These are phyloP conservation scores for Rhizomucor miehei DNA, from an alignment of 371 early-diverging fungal species.

Conservation along the genomic window DNA sequence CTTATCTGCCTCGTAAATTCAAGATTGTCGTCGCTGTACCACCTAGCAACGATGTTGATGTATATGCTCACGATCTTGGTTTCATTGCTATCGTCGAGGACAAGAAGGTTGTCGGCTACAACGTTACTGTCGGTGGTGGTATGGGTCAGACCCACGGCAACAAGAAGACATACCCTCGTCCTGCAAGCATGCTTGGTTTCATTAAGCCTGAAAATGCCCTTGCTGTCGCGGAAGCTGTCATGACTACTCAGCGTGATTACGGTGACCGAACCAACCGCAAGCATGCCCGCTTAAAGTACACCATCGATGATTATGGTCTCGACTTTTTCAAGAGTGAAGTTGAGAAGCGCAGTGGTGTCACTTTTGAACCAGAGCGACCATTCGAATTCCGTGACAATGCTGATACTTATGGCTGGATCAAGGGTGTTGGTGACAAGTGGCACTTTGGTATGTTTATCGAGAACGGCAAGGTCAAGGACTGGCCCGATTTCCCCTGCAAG, in stretches of 20 bases:
- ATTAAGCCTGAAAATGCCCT: constrained; percentile 76
- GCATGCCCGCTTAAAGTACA: constrained; percentile 96
- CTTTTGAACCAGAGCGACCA: constrained; percentile 58
- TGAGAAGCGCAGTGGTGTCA: constrained; percentile 74
- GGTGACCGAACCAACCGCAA: constrained; percentile 96
- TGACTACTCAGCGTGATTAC: constrained; percentile 89
- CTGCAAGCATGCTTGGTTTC: constrained; percentile 79
- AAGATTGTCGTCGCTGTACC: constrained; percentile 94
- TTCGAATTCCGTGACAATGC: constrained; percentile 84
- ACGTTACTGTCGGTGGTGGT: constrained; percentile 93
- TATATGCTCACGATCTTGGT: constrained; percentile 92
- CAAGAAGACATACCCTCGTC: constrained; percentile 92
- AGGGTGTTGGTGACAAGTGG: constrained; percentile 69
- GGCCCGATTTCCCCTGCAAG: constrained; percentile 73
- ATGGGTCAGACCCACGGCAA: constrained; percentile 97
- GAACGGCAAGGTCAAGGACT: constrained; percentile 91
- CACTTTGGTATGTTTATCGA: constrained; percentile 88
- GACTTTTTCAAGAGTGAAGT: constrained; percentile 87
- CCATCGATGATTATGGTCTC: constrained; percentile 89
- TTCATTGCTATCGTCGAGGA: constrained; percentile 84
- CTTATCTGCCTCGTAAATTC: constrained; percentile 94
- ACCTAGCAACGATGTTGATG: constrained; percentile 94
- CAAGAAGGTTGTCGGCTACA: constrained; percentile 81
- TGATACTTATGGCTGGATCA: constrained; percentile 92
- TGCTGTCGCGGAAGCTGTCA: constrained; percentile 80